Conservation (phyloP, 179 eudicot species). For the Corrigiola litoralis region DNA sequence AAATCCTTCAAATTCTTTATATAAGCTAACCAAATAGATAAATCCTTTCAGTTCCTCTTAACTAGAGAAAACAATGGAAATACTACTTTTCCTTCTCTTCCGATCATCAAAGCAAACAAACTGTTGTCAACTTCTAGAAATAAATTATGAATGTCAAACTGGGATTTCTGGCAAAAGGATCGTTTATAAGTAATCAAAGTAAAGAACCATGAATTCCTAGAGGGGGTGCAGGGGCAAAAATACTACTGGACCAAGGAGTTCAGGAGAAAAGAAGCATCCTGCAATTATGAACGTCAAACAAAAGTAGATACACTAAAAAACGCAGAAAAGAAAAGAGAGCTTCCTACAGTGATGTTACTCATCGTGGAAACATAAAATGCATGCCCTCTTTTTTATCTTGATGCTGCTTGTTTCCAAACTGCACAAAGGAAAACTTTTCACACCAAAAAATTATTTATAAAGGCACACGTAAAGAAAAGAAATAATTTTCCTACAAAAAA, state of each 20-base stretch:
- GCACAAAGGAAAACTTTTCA: conserved; percentile 32
- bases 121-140: no score
- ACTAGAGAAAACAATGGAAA: no score
- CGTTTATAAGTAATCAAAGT: no score
- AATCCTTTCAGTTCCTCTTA: no score
- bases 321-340: conserved; percentile 22
- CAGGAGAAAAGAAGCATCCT: not conserved
- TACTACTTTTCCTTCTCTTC: no score
- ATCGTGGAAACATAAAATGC: conserved; percentile 22
- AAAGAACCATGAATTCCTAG: no score
- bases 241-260: not conserved
- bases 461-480: conserved; percentile 12
- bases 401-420: conserved; percentile 31
- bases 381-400: conserved; percentile 27
- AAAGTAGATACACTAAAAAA: not conserved
- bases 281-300: not conserved
- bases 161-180: not conserved
- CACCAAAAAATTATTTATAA: conserved; percentile 15
- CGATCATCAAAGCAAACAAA: no score
- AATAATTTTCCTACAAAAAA: not conserved
- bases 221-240: not conserved
- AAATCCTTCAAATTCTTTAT: no score
- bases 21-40: no score
- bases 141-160: not conserved
- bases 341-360: conserved; percentile 30